Conservation (phyloP, 345 rosid species). For the Draba incana region DNA sequence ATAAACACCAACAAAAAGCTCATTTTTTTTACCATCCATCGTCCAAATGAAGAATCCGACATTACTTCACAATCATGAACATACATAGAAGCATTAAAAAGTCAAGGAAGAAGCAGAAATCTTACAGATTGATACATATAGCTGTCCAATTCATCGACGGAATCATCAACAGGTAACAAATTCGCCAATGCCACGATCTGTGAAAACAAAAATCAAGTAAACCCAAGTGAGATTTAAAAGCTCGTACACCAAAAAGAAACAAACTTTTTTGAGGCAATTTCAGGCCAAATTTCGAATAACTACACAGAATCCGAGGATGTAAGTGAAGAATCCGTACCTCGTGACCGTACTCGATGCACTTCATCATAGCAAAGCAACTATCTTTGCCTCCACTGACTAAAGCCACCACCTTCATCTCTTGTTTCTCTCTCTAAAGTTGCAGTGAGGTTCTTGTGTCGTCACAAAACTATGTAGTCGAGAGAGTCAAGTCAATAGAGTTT, state of each 20-base stretch:
- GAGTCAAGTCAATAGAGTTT: too few species aligned
- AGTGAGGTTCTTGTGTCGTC: constrained; percentile 29
- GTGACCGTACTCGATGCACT: constrained; percentile 83
- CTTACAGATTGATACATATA: constrained; percentile 91
- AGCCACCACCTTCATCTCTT: constrained; percentile 94
- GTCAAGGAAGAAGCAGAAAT: neutral
- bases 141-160: constrained; percentile 90
- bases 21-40: constrained; percentile 2
- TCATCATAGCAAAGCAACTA: constrained; percentile 95
- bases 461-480: constrained; percentile 7
- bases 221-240: constrained; percentile 22
- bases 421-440: constrained; percentile 4
- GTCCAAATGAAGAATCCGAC: neutral
- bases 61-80: neutral
- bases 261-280: constrained; percentile 14
- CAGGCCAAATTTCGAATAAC: neutral
- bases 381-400: constrained; percentile 97
- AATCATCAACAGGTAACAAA: constrained; percentile 82
- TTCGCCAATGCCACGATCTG: constrained; percentile 95
- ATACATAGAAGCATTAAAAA: neutral
- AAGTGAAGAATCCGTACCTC: constrained; percentile 50
- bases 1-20: neutral
- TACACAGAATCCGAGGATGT: constrained; percentile 9
- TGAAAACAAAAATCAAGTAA: neutral
- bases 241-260: neutral